A percentile compares a stretch with the other conserved stretches of the same genome.
Conservation (phyloP, 2,329 filamentous ascomycete genomes). For the Epichloe gansuensis region DNA sequence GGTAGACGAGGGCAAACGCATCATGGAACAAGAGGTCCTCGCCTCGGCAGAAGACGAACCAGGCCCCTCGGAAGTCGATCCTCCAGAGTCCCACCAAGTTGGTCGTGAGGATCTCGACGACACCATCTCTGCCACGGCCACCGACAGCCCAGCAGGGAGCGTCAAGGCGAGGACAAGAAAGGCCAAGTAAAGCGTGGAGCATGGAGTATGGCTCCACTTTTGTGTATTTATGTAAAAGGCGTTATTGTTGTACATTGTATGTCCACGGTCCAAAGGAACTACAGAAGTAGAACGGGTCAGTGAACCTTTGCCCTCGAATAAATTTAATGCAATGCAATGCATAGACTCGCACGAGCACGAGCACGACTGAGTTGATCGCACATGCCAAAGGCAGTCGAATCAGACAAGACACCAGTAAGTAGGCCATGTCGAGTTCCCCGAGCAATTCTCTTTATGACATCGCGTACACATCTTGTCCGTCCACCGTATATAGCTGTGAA, state of each 20-base stretch:
- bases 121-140: background rate
- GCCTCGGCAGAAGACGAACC: constrained; percentile 12
- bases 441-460: background rate
- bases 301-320: no score
- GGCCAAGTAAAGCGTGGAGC: background rate
- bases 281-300: no score
- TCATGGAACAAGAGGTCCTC: constrained; percentile 55
- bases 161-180: constrained; percentile 2
- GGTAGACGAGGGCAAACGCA: constrained; percentile 62
- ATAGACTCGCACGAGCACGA: no score
- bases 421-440: no score
- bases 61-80: constrained; percentile 5
- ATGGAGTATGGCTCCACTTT: background rate
- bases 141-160: background rate
- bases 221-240: background rate
- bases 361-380: no score
- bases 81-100: constrained; percentile 4
- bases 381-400: no score
- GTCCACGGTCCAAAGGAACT: no score
- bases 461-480: background rate
- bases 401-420: no score
- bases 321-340: no score
- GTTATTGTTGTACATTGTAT: no score
- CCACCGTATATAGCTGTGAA: background rate
- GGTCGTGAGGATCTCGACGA: background rate